A percentile compares a stretch with the other conserved stretches of the same genome.
Conservation (phyloP, 2,329 filamentous ascomycete genomes). For the Aulographum hederae region DNA sequence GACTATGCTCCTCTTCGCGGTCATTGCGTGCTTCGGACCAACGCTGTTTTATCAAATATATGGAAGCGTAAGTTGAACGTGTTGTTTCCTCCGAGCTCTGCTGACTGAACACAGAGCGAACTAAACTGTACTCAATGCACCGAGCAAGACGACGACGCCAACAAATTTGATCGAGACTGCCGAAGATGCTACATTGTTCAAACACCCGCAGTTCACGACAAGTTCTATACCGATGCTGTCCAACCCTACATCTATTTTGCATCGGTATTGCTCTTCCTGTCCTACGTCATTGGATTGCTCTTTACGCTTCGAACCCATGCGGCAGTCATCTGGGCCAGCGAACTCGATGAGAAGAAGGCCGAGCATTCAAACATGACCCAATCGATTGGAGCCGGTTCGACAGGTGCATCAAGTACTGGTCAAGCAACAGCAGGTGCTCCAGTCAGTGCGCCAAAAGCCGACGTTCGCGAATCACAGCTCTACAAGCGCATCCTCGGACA, state of each 20-base stretch:
- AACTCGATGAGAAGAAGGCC: conserved; percentile 35
- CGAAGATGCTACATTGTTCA: conserved; percentile 90
- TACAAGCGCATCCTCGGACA: conserved; percentile 91
- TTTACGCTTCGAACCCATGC: conserved; percentile 94
- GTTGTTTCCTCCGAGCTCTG: conserved; percentile 2
- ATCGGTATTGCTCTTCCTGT: conserved; percentile 69
- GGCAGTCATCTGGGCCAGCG: conserved; percentile 88
- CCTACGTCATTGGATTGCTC: conserved; percentile 83
- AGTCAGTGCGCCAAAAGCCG: conserved; percentile 29
- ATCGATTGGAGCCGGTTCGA: conserved; percentile 5
- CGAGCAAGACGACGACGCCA: conserved; percentile 32
- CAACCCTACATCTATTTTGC: conserved; percentile 86
- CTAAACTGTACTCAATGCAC: conserved; percentile 58
- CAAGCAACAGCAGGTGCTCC: background rate
- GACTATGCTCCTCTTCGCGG: conserved; percentile 92
- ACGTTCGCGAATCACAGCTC: conserved; percentile 72
- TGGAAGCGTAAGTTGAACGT: conserved; percentile 47
- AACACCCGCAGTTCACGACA: conserved; percentile 61
- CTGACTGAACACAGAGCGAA: conserved; percentile 48
- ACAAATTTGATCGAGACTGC: conserved; percentile 63
- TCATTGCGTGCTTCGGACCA: conserved; percentile 86
- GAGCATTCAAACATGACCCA: too few species aligned
- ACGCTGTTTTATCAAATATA: conserved; percentile 98
- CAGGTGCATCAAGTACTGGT: conserved; percentile 8
- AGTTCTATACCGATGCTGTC: conserved; percentile 80